Conservation (phyloP, 768 basidiomycete genomes). For the Chalciporus sphaerocephalus region DNA sequence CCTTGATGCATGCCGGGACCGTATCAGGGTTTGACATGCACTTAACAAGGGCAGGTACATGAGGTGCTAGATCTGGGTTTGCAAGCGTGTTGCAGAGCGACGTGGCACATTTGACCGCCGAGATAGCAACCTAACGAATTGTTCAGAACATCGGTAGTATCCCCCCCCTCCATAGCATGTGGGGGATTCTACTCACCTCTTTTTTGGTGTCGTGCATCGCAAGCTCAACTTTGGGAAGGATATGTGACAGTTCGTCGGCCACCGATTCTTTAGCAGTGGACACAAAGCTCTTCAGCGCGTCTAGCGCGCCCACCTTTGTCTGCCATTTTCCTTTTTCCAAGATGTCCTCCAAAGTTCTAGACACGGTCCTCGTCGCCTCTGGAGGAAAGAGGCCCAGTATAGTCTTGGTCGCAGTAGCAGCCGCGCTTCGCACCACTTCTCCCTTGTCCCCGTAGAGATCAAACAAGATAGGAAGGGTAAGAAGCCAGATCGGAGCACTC, state of each 20-base stretch:
- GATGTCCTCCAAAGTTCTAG: slow-evolving; percentile 65
- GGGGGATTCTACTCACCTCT: slow-evolving; percentile 54
- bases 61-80: slow-evolving; percentile 88
- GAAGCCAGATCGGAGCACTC: slow-evolving; percentile 67
- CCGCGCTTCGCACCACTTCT: slow-evolving; percentile 81
- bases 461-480: slow-evolving; percentile 71
- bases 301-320: slow-evolving; percentile 88
- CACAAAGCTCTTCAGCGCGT: slow-evolving; percentile 76
- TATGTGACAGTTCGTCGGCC: slow-evolving; percentile 74
- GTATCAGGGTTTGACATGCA: slow-evolving; percentile 90
- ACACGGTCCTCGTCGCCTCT: slow-evolving; percentile 69
- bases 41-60: slow-evolving; percentile 85
- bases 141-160: slow-evolving; percentile 8
- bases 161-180: not conserved
- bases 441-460: slow-evolving; percentile 93
- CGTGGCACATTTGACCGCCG: slow-evolving; percentile 87
- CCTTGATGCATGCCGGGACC: slow-evolving; percentile 91
- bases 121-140: slow-evolving; percentile 63
- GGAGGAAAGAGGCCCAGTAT: slow-evolving; percentile 82
- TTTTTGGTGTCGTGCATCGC: slow-evolving; percentile 97
- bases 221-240: slow-evolving; percentile 80
- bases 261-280: slow-evolving; percentile 66
- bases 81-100: slow-evolving; percentile 85
- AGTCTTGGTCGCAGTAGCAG: slow-evolving; percentile 74
- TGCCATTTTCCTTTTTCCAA: slow-evolving; percentile 89